Percentiles rank a stretch among this genome's conserved stretches.
phyloP scores from a whole-genome alignment of 371 early-diverging fungal species.

The Cokeromyces recurvatus region DNA sequence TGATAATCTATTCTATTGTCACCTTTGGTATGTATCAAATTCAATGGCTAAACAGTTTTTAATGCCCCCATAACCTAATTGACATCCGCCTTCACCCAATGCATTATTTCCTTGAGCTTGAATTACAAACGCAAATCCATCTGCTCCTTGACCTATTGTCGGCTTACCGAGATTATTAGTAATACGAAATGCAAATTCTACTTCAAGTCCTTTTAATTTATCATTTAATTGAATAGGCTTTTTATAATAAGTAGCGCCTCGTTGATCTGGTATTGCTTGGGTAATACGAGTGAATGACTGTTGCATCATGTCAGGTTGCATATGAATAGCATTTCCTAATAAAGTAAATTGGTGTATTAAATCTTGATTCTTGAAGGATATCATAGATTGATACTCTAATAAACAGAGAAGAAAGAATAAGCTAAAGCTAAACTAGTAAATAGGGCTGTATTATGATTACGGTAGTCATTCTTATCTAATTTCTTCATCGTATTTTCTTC shows the following conservation, averaged over 20 bases:
- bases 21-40: slow-evolving; percentile 53
- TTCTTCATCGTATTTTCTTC: neutral
- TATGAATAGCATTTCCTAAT: slow-evolving; percentile 6
- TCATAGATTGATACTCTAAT: no score
- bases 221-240: slow-evolving; percentile 7
- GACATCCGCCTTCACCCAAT: slow-evolving; percentile 42
- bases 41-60: slow-evolving; percentile 47
- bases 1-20: neutral
- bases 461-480: no score
- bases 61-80: slow-evolving; percentile 43
- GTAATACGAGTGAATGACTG: slow-evolving; percentile 15
- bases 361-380: neutral
- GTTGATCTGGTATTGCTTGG: slow-evolving; percentile 17
- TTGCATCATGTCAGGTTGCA: neutral
- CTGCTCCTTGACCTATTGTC: slow-evolving; percentile 27
- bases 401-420: no score
- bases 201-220: slow-evolving; percentile 16
- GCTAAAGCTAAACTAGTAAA: no score
- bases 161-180: slow-evolving; percentile 16
- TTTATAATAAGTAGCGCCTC: slow-evolving; percentile 18
- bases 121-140: slow-evolving; percentile 44
- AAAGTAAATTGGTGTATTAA: slow-evolving; percentile 1
- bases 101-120: slow-evolving; percentile 18
- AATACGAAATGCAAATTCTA: slow-evolving; percentile 38
- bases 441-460: no score